Evolutionary conservation across 1,284 basidiomycete genomes (phyloP).

Genomic region (Ganoderma resinaceum): DNA sequence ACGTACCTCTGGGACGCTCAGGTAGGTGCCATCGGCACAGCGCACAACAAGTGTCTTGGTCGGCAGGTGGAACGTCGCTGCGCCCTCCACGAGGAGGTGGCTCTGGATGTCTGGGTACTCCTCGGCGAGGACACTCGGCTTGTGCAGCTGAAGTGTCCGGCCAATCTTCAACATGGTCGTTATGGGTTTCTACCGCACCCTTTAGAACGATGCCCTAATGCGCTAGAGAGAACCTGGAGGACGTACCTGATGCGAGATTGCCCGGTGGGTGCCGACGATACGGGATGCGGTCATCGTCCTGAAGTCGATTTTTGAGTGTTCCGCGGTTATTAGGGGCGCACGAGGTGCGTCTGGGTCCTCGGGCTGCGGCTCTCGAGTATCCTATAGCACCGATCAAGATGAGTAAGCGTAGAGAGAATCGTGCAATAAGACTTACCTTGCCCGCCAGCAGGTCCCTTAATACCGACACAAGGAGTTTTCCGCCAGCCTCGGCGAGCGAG

Average conservation of each 20-base stretch:
- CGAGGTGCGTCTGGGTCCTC: slow-evolving; percentile 47
- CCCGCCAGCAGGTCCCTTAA: slow-evolving; percentile 67
- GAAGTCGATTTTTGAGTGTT: slow-evolving; percentile 67
- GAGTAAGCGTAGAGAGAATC: background rate
- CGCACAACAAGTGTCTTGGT: slow-evolving; percentile 51
- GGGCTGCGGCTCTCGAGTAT: slow-evolving; percentile 52
- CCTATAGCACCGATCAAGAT: slow-evolving; percentile 34
- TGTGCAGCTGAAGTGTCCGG: slow-evolving; percentile 55
- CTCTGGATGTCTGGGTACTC: slow-evolving; percentile 8
- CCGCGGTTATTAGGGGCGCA: slow-evolving; percentile 69
- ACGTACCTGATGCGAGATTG: slow-evolving; percentile 75
- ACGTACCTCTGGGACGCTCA: slow-evolving; percentile 52
- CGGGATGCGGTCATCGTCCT: slow-evolving; percentile 56
- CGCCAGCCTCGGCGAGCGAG: slow-evolving; percentile 71
- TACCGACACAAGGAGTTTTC: slow-evolving; percentile 73
- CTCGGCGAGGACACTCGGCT: slow-evolving; percentile 40
- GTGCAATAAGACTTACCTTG: slow-evolving; percentile 46
- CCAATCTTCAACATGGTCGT: slow-evolving; percentile 50
- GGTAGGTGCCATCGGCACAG: slow-evolving; percentile 54
- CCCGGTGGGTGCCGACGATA: slow-evolving; percentile 70
- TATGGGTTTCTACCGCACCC: slow-evolving; percentile 51
- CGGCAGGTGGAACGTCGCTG: slow-evolving; percentile 49
- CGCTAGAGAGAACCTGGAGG: slow-evolving; percentile 5
- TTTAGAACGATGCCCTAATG: background rate
- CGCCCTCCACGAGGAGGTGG: slow-evolving; percentile 44